Conservation (phyloP, 805 yeast species). For the Wickerhamiella musiphila region DNA sequence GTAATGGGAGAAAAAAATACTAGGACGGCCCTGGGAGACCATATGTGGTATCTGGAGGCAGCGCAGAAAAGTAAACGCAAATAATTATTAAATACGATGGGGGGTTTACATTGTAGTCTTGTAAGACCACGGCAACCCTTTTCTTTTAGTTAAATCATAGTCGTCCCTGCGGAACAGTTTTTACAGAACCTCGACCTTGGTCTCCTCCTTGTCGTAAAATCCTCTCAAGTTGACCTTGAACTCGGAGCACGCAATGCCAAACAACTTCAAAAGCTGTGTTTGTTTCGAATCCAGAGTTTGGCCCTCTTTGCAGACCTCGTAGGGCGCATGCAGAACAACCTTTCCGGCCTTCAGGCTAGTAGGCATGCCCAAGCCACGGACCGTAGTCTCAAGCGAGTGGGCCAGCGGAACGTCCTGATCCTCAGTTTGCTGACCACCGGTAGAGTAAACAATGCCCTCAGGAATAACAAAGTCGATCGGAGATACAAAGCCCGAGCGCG, state of each 20-base stretch:
- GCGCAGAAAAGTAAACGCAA: too few relatives aligned
- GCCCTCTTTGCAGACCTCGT: constrained; percentile 63
- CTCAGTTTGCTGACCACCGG: constrained; percentile 79
- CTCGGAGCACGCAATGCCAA: constrained; percentile 87
- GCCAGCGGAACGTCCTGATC: constrained; percentile 96
- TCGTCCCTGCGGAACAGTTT: too few relatives aligned
- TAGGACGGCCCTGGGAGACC: background rate
- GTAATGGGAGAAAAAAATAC: background rate
- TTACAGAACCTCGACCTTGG: constrained; percentile 18
- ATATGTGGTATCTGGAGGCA: too few relatives aligned
- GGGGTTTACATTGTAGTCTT: too few relatives aligned
- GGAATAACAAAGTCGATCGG: constrained; percentile 78
- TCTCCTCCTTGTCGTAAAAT: constrained; percentile 45
- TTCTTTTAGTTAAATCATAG: too few relatives aligned
- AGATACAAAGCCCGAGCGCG: constrained; percentile 73
- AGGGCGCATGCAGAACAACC: constrained; percentile 57
- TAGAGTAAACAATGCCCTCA: constrained; percentile 77
- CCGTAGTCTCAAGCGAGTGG: constrained; percentile 84
- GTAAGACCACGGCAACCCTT: too few relatives aligned
- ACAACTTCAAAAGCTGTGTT: constrained; percentile 80
- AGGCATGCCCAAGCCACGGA: constrained; percentile 82
- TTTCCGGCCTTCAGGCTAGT: constrained; percentile 83
- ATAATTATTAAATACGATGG: too few relatives aligned
- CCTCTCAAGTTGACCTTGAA: constrained; percentile 71
- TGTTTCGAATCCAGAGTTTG: constrained; percentile 74